A percentile compares a stretch with the other conserved stretches of the same genome.
Evolutionary conservation across 257 asterid species (phyloP).

Genomic region (Parsonsia alboflavescens): DNA sequence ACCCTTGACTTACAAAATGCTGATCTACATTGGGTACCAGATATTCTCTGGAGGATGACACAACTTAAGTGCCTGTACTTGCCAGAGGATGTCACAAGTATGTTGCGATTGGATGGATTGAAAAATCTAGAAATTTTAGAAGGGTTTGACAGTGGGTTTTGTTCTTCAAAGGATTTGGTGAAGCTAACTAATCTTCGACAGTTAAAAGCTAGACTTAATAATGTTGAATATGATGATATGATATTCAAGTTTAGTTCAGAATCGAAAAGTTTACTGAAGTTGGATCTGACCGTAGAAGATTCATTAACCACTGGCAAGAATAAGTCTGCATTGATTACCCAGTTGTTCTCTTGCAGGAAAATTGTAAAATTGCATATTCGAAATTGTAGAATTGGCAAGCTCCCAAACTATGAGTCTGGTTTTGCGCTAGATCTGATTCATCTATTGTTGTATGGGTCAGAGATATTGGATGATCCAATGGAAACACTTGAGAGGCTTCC

Average conservation of each 20-base stretch:
- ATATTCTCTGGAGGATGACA: no score
- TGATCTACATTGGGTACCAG: no score
- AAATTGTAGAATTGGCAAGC: not conserved
- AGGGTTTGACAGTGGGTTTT: no score
- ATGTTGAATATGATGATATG: not conserved
- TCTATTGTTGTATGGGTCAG: slow-evolving; percentile 30
- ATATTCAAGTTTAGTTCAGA: not conserved
- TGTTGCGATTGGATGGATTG: slow-evolving; percentile 10
- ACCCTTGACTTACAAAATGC: no score
- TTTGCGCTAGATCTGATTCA: slow-evolving; percentile 28
- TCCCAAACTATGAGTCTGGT: slow-evolving; percentile 20
- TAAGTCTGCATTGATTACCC: not conserved
- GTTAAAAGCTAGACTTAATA: not conserved
- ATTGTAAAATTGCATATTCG: accelerated
- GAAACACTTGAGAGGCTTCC: not conserved
- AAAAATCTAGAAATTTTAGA: no score
- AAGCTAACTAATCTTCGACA: slow-evolving; percentile 12
- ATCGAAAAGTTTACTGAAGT: slow-evolving; percentile 36
- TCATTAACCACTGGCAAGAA: slow-evolving; percentile 1
- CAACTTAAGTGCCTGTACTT: slow-evolving; percentile 12
- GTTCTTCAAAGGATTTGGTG: slow-evolving; percentile 1
- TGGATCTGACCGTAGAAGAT: slow-evolving; percentile 39
- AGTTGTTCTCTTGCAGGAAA: not conserved
- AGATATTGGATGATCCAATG: slow-evolving; percentile 18
- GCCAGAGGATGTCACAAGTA: slow-evolving; percentile 19